These are phyloP conservation scores for Aphanomyces euteiches DNA, from an alignment of 352 stramenopile genomes.

Conservation along the genomic window DNA sequence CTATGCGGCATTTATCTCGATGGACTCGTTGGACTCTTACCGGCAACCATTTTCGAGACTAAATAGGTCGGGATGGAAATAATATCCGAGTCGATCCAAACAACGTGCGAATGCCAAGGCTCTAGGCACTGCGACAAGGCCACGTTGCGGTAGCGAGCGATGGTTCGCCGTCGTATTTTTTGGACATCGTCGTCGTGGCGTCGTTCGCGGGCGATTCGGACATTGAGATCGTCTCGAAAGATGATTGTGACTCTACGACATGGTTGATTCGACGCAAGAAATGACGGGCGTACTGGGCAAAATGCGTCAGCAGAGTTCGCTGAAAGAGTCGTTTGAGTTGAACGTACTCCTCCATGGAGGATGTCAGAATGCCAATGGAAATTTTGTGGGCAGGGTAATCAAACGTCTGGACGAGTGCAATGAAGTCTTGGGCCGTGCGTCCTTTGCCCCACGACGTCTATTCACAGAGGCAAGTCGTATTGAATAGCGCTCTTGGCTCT, in stretches of 20 bases:
- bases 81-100: constrained; percentile 49
- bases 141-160: constrained; percentile 50
- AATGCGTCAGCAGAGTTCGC: background rate
- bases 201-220: constrained; percentile 28
- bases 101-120: constrained; percentile 40
- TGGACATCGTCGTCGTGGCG: constrained; percentile 38
- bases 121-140: constrained; percentile 39
- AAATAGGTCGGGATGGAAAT: constrained; percentile 34
- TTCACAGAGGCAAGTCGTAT: background rate
- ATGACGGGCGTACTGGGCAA: background rate
- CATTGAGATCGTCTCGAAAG: constrained; percentile 41
- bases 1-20: constrained; percentile 4
- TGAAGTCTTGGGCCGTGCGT: constrained; percentile 36
- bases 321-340: constrained; percentile 32
- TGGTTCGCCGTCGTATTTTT: constrained; percentile 37
- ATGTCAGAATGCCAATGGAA: constrained; percentile 43
- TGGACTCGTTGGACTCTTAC: constrained; percentile 26
- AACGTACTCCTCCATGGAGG: constrained; percentile 35
- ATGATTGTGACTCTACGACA: constrained; percentile 37
- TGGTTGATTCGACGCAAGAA: background rate
- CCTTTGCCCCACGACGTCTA: constrained; percentile 37
- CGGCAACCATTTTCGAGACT: constrained; percentile 40
- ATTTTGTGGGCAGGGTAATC: constrained; percentile 36
- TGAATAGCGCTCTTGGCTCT: background rate
- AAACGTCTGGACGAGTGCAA: constrained; percentile 36